Evolutionary conservation across 2,329 filamentous ascomycete species (phyloP).

Genomic region (Davidsoniella eucalypti): DNA sequence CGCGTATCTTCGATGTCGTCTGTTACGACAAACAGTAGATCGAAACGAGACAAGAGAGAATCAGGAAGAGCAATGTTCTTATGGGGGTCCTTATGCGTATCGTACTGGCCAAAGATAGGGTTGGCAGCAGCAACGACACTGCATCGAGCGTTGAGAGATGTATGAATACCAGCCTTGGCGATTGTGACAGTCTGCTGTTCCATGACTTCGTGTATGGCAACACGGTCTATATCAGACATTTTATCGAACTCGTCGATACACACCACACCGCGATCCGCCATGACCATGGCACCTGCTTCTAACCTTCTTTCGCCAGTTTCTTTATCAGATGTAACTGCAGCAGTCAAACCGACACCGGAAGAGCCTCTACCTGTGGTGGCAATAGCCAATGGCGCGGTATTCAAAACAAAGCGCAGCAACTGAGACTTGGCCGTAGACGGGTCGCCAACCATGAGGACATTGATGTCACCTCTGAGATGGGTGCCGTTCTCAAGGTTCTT

Average conservation of each 20-base stretch:
- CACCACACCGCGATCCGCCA: conserved; percentile 89
- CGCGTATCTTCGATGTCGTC: conserved; percentile 93
- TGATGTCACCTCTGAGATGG: conserved; percentile 95
- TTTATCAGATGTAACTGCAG: conserved; percentile 90
- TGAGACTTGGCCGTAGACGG: conserved; percentile 99
- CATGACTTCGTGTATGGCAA: conserved; percentile 99
- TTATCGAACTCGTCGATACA: conserved; percentile 99
- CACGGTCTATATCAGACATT: conserved; percentile 96
- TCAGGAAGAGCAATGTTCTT: conserved; percentile 96
- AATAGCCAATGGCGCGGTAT: conserved; percentile 90
- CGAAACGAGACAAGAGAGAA: conserved; percentile 93
- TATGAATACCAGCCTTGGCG: conserved; percentile 96
- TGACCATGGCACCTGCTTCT: conserved; percentile 96
- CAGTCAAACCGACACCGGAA: conserved; percentile 92
- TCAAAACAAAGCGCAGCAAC: conserved; percentile 86
- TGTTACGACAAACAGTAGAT: conserved; percentile 92
- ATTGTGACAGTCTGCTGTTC: conserved; percentile 99
- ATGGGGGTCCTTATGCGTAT: conserved; percentile 95
- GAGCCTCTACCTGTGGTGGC: conserved; percentile 93
- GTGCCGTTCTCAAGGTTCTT: conserved; percentile 98
- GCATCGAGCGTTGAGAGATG: conserved; percentile 87
- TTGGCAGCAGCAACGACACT: conserved; percentile 94
- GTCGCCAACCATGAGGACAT: conserved; percentile 97
- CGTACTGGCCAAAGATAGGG: conserved; percentile 95
- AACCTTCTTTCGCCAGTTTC: conserved; percentile 90